Evolutionary conservation across 1,284 basidiomycete genomes (phyloP).

Genomic region (Naganishia sp.): DNA sequence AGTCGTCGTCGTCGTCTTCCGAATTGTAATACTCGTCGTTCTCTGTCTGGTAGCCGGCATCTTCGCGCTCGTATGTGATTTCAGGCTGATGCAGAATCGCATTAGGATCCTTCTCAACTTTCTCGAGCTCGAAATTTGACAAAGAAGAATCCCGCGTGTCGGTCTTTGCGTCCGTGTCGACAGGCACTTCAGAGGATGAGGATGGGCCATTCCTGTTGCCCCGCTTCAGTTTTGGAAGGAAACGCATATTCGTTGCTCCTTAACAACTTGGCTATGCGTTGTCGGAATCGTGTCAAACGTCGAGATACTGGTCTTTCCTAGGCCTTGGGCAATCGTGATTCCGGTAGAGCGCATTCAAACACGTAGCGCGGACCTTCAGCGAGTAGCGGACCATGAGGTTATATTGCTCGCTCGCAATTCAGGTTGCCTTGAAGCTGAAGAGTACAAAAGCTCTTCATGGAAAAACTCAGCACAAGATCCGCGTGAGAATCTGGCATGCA

Average conservation of each 20-base stretch:
- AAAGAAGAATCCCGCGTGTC: constrained; percentile 9
- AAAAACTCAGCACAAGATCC: no score
- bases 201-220: neutral
- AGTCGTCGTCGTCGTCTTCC: constrained; percentile 14
- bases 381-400: no score
- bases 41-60: constrained; percentile 17
- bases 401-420: no score
- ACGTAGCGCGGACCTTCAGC: no score
- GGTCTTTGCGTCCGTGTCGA: constrained; percentile 1
- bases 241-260: constrained; percentile 3
- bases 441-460: no score
- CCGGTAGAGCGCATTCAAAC: no score
- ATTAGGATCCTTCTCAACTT: constrained; percentile 13
- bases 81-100: neutral
- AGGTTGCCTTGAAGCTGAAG: no score
- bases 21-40: constrained; percentile 10
- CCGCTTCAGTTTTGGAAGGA: constrained; percentile 6
- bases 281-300: no score
- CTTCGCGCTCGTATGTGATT: constrained; percentile 4
- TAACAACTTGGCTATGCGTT: neutral
- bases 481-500: no score
- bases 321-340: no score
- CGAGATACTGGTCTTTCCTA: no score
- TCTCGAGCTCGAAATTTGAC: constrained; percentile 6
- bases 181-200: neutral